phyloP scores from a whole-genome alignment of 257 asterid species.

The Henckelia pumila region DNA sequence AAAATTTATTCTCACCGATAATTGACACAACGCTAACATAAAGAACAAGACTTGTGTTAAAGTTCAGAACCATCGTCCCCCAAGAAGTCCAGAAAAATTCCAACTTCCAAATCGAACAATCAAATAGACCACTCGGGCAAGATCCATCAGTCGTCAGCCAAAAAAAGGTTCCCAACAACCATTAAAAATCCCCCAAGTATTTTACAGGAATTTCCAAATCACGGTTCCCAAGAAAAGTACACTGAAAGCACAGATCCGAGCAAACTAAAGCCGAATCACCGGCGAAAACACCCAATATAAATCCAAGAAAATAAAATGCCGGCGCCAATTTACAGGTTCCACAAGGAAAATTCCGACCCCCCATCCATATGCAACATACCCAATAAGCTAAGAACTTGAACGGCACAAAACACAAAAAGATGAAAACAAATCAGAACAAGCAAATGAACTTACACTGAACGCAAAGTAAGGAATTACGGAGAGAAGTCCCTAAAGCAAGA shows the following conservation, averaged over 20 bases:
- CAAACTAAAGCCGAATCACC: slow-evolving; percentile 22
- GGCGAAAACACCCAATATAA: slow-evolving; percentile 11
- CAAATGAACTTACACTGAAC: slow-evolving; percentile 51
- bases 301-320: slow-evolving; percentile 14
- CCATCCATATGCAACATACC: slow-evolving; percentile 9
- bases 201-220: neutral
- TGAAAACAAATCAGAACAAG: slow-evolving; percentile 7
- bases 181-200: slow-evolving; percentile 20
- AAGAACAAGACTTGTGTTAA: neutral
- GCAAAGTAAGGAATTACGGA: slow-evolving; percentile 65
- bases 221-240: slow-evolving; percentile 13
- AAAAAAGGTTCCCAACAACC: neutral
- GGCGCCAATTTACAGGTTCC: slow-evolving; percentile 18
- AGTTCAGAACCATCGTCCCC: slow-evolving; percentile 1
- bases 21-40: neutral
- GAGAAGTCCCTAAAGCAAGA: neutral
- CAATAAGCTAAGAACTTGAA: slow-evolving; percentile 4
- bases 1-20: neutral
- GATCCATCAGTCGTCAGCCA: slow-evolving; percentile 13
- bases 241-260: slow-evolving; percentile 37
- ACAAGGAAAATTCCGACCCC: slow-evolving; percentile 23
- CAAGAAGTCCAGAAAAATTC: neutral
- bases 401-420: neutral
- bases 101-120: slow-evolving; percentile 12
- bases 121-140: slow-evolving; percentile 1